A percentile compares a stretch with the other conserved stretches of the same genome.
Conservation (phyloP, 352 stramenopile species). For the Phytophthora pisi region DNA sequence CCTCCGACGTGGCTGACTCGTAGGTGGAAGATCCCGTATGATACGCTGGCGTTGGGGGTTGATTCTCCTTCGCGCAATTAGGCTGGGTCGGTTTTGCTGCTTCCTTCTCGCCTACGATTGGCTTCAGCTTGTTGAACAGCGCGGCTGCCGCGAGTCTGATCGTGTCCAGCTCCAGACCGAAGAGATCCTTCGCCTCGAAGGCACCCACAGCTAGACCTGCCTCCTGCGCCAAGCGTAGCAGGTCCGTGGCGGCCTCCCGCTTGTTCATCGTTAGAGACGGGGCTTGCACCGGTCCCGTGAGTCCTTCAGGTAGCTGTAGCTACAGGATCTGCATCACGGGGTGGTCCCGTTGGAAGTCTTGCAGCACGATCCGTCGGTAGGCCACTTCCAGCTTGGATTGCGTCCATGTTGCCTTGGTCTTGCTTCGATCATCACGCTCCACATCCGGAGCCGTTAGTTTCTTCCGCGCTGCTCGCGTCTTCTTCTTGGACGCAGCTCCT, state of each 20-base stretch:
- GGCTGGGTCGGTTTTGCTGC: no score
- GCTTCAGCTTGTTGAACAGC: not conserved
- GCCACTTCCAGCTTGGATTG: not conserved
- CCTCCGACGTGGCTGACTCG: no score
- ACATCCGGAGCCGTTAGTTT: constrained; percentile 2
- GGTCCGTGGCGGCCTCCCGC: not conserved
- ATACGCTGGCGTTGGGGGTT: no score
- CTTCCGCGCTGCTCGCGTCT: constrained; percentile 1
- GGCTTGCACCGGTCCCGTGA: not conserved
- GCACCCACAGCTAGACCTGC: not conserved
- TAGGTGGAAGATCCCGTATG: no score
- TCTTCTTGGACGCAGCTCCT: not conserved
- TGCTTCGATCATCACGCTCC: not conserved
- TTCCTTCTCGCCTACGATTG: no score
- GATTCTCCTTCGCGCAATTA: no score
- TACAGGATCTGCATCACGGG: not conserved
- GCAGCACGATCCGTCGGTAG: not conserved
- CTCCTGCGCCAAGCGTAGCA: not conserved
- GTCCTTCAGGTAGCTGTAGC: no score
- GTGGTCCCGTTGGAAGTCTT: not conserved
- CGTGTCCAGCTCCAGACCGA: not conserved
- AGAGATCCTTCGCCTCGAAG: not conserved
- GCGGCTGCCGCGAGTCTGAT: not conserved
- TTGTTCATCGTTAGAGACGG: not conserved
- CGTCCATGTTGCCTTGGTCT: not conserved